Percentiles rank a stretch among this genome's conserved stretches.
Conservation (phyloP, 23 red algal genomes). For the Agarophyton chilense region DNA sequence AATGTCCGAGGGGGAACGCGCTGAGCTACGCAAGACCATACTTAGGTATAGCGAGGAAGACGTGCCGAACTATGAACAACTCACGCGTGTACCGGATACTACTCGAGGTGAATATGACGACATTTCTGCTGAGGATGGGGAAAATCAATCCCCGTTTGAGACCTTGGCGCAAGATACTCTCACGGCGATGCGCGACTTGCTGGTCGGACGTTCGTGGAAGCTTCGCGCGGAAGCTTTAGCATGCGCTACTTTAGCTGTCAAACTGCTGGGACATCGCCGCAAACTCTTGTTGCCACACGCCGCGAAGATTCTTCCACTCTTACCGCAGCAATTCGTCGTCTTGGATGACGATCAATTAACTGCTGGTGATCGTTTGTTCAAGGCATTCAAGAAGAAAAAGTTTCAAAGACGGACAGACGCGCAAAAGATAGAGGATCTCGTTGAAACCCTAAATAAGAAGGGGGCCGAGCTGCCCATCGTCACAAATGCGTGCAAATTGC, state of each 20-base stretch:
- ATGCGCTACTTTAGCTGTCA: constrained; percentile 54
- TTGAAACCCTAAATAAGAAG: constrained; percentile 54
- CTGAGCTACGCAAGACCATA: constrained; percentile 27
- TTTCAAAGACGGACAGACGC: constrained; percentile 31
- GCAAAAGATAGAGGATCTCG: constrained; percentile 46
- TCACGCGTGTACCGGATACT: constrained; percentile 1
- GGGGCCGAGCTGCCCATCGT: constrained; percentile 43
- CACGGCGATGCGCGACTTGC: constrained; percentile 45
- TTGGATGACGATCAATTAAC: constrained; percentile 27
- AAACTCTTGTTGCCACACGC: constrained; percentile 56
- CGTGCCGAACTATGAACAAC: background rate
- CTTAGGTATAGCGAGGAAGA: constrained; percentile 46
- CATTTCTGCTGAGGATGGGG: background rate
- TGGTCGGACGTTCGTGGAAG: constrained; percentile 65
- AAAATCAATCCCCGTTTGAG: constrained; percentile 33
- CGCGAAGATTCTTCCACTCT: constrained; percentile 53
- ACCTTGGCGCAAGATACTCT: constrained; percentile 34
- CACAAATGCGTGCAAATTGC: constrained; percentile 43
- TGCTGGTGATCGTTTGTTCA: constrained; percentile 42
- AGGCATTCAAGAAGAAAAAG: constrained; percentile 43
- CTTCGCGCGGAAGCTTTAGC: constrained; percentile 41
- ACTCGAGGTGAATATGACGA: constrained; percentile 17
- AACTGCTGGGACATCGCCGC: constrained; percentile 25
- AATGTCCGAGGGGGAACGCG: constrained; percentile 15
- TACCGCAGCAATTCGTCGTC: constrained; percentile 58